A percentile compares a stretch with the other conserved stretches of the same genome.
These are phyloP conservation scores for Crithidia sp. DNA, from an alignment of 208 protist species.

Conservation along the genomic window DNA sequence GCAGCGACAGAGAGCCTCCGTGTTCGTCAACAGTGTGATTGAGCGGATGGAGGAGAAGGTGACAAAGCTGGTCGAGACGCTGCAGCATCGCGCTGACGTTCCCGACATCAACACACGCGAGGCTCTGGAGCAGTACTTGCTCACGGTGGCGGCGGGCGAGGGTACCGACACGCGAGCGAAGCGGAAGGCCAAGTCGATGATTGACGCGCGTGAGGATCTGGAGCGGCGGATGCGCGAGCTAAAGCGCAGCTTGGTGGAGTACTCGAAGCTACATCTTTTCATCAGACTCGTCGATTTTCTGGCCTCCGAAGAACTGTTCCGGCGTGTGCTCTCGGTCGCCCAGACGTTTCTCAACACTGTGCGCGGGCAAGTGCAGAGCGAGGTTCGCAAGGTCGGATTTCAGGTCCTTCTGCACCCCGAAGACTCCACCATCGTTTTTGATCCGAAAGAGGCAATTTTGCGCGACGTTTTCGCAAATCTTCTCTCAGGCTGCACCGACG, in stretches of 20 bases:
- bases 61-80: constrained; percentile 76
- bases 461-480: constrained; percentile 61
- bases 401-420: constrained; percentile 85
- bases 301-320: constrained; percentile 85
- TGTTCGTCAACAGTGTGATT: constrained; percentile 55
- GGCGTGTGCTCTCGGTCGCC: constrained; percentile 59
- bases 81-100: constrained; percentile 88
- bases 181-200: constrained; percentile 92
- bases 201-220: constrained; percentile 88
- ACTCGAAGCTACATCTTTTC: constrained; percentile 89
- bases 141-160: constrained; percentile 64
- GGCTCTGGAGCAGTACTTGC: constrained; percentile 91
- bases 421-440: constrained; percentile 71
- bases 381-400: constrained; percentile 85
- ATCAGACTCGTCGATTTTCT: constrained; percentile 91
- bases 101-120: constrained; percentile 92
- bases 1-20: constrained; percentile 72
- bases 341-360: constrained; percentile 81
- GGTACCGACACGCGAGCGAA: constrained; percentile 40
- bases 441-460: constrained; percentile 71
- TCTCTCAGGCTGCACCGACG: constrained; percentile 71
- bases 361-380: constrained; percentile 59
- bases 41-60: constrained; percentile 89
- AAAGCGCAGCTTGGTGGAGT: constrained; percentile 93
- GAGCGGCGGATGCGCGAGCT: constrained; percentile 83